Evolutionary conservation across 306 rosid genomes (phyloP).

Genomic region (Cercis canadensis): DNA sequence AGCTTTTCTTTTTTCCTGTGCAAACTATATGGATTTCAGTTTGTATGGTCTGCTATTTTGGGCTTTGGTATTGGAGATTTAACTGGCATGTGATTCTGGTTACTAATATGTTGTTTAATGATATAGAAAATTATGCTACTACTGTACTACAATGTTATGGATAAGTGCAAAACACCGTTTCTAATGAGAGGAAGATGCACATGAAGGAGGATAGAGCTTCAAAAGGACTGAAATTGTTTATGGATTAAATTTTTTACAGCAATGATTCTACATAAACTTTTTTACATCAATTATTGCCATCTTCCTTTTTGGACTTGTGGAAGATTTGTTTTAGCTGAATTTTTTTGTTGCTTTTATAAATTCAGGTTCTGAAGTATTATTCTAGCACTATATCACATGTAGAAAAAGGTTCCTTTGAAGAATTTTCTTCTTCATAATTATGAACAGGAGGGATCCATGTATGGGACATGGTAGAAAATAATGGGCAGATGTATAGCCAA

Average conservation of each 20-base stretch:
- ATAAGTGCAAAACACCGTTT: neutral
- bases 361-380: no score
- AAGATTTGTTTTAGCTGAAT: no score
- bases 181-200: neutral
- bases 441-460: no score
- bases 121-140: neutral
- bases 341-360: no score
- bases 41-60: neutral
- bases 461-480: no score
- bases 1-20: neutral
- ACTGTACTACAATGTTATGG: neutral
- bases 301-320: neutral
- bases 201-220: neutral
- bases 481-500: no score
- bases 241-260: no score
- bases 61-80: neutral
- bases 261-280: neutral
- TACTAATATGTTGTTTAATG: constrained; percentile 5
- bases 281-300: neutral
- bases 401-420: no score
- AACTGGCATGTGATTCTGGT: neutral
- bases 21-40: neutral
- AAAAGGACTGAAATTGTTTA: no score
- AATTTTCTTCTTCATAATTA: no score
- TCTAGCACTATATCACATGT: no score